phyloP scores from a whole-genome alignment of 495 filamentous ascomycete species.

The Penicillium arizonense region DNA sequence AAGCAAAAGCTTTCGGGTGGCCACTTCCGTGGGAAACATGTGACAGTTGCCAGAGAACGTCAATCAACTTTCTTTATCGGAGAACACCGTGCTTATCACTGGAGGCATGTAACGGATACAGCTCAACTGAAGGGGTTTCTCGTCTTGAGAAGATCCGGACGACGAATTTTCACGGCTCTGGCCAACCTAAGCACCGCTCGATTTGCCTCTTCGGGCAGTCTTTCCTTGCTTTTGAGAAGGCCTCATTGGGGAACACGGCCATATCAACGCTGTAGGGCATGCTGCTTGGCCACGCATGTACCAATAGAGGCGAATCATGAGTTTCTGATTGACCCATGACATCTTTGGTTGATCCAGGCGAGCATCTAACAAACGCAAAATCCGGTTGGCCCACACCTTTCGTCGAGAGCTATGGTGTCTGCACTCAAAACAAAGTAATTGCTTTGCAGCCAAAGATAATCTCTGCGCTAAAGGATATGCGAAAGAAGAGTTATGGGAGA shows the following conservation, averaged over 20 bases:
- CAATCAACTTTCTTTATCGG: background rate
- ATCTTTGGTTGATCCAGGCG: background rate
- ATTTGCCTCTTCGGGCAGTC: background rate
- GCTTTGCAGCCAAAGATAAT: background rate
- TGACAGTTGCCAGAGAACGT: background rate
- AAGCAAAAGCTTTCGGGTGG: background rate
- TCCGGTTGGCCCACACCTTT: background rate
- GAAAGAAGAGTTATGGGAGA: background rate
- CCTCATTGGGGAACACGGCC: background rate
- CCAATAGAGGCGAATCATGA: background rate
- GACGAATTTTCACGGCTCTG: background rate
- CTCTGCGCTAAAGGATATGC: background rate
- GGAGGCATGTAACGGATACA: background rate
- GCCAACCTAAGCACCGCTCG: background rate
- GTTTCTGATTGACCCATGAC: background rate
- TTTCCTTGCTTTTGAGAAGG: background rate
- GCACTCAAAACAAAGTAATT: background rate
- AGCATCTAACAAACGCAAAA: background rate
- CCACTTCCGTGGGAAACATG: background rate
- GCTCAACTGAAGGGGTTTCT: background rate
- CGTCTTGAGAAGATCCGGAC: background rate
- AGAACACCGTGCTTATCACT: background rate
- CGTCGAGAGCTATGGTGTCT: background rate
- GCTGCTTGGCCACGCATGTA: background rate
- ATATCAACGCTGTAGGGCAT: background rate